Percentiles rank a stretch among this genome's conserved stretches.
These are phyloP conservation scores for Nephelium lappaceum DNA, from an alignment of 345 rosid genomes.

Conservation along the genomic window DNA sequence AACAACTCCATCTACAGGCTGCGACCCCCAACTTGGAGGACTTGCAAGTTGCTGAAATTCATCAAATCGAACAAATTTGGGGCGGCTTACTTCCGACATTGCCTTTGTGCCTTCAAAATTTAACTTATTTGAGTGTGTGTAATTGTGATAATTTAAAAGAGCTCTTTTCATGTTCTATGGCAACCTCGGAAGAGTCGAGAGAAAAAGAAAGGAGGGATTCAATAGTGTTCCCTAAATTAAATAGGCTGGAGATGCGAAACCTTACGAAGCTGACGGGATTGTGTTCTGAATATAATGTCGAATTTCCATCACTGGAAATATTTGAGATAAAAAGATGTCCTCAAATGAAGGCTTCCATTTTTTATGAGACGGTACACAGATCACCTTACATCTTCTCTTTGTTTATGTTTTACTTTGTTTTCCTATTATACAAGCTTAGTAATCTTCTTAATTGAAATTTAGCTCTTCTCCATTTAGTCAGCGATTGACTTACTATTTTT, in stretches of 20 bases:
- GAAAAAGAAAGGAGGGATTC: background rate
- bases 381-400: background rate
- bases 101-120: background rate
- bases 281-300: too few relatives aligned
- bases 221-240: too few relatives aligned
- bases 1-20: conserved; percentile 10
- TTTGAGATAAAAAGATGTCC: background rate
- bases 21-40: conserved; percentile 23
- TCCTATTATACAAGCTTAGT: too few relatives aligned
- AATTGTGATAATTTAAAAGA: background rate
- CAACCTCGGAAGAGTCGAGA: background rate
- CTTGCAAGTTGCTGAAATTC: background rate
- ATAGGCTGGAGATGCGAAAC: too few relatives aligned
- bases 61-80: conserved; percentile 13
- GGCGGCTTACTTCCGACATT: background rate
- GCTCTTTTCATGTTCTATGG: background rate
- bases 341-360: background rate
- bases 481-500: too few relatives aligned
- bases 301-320: background rate
- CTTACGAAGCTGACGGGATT: too few relatives aligned
- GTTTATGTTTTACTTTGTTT: too few relatives aligned
- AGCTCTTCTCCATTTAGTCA: too few relatives aligned
- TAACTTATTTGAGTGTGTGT: background rate
- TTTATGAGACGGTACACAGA: background rate
- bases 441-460: too few relatives aligned